These are phyloP conservation scores for Arachis hypogaea DNA, from an alignment of 306 rosid species.

Conservation along the genomic window DNA sequence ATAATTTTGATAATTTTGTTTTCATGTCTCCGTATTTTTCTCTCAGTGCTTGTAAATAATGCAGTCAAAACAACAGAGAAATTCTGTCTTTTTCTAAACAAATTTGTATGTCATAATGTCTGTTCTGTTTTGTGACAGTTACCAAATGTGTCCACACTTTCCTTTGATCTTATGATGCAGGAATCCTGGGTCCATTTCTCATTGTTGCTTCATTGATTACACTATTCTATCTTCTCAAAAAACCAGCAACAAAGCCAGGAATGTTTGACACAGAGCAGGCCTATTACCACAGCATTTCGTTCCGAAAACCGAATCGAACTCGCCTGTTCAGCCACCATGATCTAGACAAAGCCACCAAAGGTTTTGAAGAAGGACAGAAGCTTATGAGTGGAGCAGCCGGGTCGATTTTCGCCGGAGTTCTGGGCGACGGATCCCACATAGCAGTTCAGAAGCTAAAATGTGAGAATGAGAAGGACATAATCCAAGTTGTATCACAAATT, in stretches of 20 bases:
- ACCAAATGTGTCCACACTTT: neutral
- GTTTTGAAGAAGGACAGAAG: conserved; percentile 57
- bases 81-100: no score
- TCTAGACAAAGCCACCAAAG: conserved; percentile 78
- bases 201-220: conserved; percentile 66
- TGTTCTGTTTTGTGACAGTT: no score
- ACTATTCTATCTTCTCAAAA: conserved; percentile 62
- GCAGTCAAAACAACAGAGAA: no score
- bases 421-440: conserved; percentile 72
- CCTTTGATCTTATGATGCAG: conserved; percentile 52
- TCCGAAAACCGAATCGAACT: conserved; percentile 67
- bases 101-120: no score
- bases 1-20: neutral
- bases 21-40: neutral
- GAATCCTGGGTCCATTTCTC: conserved; percentile 75
- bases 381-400: conserved; percentile 61
- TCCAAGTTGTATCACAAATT: conserved; percentile 66
- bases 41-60: no score
- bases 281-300: conserved; percentile 58
- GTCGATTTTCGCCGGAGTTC: conserved; percentile 65
- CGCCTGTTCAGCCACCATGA: conserved; percentile 66
- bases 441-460: conserved; percentile 76
- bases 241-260: conserved; percentile 50
- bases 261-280: conserved; percentile 53
- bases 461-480: conserved; percentile 65